These are phyloP conservation scores for Phytophthora hybrid DNA, from an alignment of 352 stramenopile genomes.

Conservation along the genomic window DNA sequence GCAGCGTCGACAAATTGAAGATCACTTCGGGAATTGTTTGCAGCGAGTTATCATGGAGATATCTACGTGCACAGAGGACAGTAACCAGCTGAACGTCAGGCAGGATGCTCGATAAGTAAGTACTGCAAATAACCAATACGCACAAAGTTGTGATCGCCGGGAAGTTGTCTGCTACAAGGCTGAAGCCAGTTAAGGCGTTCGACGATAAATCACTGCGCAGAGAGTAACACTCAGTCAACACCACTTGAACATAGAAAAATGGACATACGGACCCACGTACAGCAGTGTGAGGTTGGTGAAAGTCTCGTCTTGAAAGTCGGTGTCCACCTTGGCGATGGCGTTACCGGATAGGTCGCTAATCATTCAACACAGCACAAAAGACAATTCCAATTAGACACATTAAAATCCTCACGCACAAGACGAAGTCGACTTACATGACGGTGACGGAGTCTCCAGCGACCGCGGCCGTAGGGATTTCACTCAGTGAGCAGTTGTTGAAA, in stretches of 20 bases:
- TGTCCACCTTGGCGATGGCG: slow-evolving; percentile 42
- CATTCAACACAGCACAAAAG: background rate
- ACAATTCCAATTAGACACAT: slow-evolving; percentile 17
- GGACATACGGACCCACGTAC: slow-evolving; percentile 45
- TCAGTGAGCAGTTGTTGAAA: slow-evolving; percentile 77
- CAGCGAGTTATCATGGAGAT: slow-evolving; percentile 63
- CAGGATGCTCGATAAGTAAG: background rate
- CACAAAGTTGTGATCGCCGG: slow-evolving; percentile 58
- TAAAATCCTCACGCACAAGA: background rate
- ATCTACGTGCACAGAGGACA: slow-evolving; percentile 22
- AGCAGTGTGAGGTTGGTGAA: slow-evolving; percentile 58
- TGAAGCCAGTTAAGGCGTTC: slow-evolving; percentile 52
- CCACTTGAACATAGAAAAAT: background rate
- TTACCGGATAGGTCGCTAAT: slow-evolving; percentile 58
- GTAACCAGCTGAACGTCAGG: slow-evolving; percentile 2
- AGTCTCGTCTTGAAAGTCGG: slow-evolving; percentile 48
- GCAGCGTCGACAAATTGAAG: slow-evolving; percentile 65
- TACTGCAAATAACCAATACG: slow-evolving; percentile 8
- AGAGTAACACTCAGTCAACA: slow-evolving; percentile 15
- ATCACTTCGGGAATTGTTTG: slow-evolving; percentile 52
- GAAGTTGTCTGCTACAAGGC: slow-evolving; percentile 47
- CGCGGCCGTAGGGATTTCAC: slow-evolving; percentile 62
- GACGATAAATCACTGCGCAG: slow-evolving; percentile 50
- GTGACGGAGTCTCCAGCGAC: slow-evolving; percentile 54
- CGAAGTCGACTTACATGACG: slow-evolving; percentile 39